Conservation (phyloP, 1,284 basidiomycete species). For the Naganishia albida region DNA sequence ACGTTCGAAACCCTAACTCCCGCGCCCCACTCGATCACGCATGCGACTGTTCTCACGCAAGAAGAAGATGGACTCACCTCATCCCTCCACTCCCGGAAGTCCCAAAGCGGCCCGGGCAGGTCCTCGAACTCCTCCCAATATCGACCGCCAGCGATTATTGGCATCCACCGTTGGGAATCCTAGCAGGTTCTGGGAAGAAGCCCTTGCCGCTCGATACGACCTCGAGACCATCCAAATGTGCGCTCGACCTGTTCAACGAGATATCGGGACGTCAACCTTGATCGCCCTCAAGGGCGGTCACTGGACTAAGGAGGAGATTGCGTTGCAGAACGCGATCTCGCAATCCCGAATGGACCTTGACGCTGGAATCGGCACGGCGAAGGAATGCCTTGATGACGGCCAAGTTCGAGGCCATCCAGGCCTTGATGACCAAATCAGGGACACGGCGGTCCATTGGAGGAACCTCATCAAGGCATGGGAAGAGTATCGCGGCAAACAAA, state of each 20-base stretch:
- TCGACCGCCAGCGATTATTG: slow-evolving; percentile 28
- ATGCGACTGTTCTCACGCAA: slow-evolving; percentile 23
- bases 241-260: slow-evolving; percentile 17
- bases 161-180: slow-evolving; percentile 29
- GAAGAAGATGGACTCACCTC: neutral
- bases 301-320: slow-evolving; percentile 32
- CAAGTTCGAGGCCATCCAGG: slow-evolving; percentile 20
- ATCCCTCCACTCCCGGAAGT: neutral
- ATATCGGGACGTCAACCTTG: slow-evolving; percentile 16
- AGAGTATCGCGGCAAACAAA: slow-evolving; percentile 11
- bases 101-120: neutral
- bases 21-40: too few relatives aligned
- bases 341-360: slow-evolving; percentile 22
- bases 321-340: slow-evolving; percentile 20
- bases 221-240: slow-evolving; percentile 30
- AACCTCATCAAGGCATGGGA: slow-evolving; percentile 26
- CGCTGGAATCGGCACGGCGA: slow-evolving; percentile 22
- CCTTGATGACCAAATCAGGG: slow-evolving; percentile 30
- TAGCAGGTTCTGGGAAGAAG: slow-evolving; percentile 28
- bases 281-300: slow-evolving; percentile 22
- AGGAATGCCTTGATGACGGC: slow-evolving; percentile 23
- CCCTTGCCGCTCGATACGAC: slow-evolving; percentile 27
- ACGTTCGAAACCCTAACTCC: too few relatives aligned
- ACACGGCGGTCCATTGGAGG: slow-evolving; percentile 23
- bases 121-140: slow-evolving; percentile 14